Evolutionary conservation across 2,329 filamentous ascomycete species (phyloP).

Genomic region (Trichocomaceae sp.): DNA sequence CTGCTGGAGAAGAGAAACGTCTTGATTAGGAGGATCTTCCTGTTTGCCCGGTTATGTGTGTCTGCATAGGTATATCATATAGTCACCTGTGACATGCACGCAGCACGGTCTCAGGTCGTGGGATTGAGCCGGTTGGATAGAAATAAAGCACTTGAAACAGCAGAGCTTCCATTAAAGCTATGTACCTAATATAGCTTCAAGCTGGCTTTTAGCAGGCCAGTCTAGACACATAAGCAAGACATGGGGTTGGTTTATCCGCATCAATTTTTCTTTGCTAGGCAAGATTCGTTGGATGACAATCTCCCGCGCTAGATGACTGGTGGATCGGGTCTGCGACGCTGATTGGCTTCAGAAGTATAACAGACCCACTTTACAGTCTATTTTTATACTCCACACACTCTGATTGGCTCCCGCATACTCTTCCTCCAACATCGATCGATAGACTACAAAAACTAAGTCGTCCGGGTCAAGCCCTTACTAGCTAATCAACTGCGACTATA

Average conservation of each 20-base stretch:
- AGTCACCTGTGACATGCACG: too few relatives aligned
- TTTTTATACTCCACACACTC: slow-evolving; percentile 10
- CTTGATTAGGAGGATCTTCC: not conserved
- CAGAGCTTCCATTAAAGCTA: not conserved
- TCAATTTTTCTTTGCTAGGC: not conserved
- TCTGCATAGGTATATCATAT: too few relatives aligned
- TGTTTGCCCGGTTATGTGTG: too few relatives aligned
- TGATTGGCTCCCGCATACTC: slow-evolving; percentile 14
- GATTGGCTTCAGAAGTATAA: not conserved
- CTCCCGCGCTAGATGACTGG: not conserved
- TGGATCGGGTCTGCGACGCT: not conserved
- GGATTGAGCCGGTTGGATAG: not conserved
- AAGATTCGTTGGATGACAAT: not conserved
- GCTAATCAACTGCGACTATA: not conserved
- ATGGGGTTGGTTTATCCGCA: not conserved
- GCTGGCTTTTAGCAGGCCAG: not conserved
- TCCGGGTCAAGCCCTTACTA: not conserved
- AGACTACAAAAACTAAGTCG: not conserved
- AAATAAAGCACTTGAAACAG: not conserved
- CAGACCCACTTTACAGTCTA: slow-evolving; percentile 1
- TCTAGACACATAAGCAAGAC: not conserved
- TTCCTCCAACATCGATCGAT: slow-evolving; percentile 8
- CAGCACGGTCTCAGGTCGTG: not conserved
- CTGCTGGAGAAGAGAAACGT: not conserved
- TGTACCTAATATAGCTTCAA: too few relatives aligned